Evolutionary conservation across 2,329 filamentous ascomycete species (phyloP), one percentile per base, ranked within the genome.

Genomic region (Plenodomus lindquistii): DNA sequence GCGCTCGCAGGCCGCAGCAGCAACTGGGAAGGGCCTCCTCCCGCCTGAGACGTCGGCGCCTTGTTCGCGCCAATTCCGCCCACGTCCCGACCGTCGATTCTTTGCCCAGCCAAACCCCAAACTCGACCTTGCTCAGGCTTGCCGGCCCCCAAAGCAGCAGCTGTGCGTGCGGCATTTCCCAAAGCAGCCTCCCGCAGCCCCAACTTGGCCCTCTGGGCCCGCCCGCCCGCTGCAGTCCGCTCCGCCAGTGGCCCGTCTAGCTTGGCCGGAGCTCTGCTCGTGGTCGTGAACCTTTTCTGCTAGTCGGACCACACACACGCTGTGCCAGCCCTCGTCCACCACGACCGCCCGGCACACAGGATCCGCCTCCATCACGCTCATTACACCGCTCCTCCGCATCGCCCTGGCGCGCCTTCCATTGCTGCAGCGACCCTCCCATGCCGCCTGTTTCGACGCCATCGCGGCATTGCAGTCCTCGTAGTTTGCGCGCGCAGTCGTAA

Each of bases 221-320:
- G 20, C 44, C 52, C 48, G 48, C 44, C 35, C n/a, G n/a, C 48
- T 42, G 48, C 45, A 40, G 43, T 36, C 46, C 44, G 50, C 52
- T 48, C 54, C 58, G 54, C 60, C 58, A 57, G 54, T 55, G n/a
- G 46, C 55, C 49, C 53, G 50, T 52, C 53, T 63, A 58, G 55
- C 52, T 56, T 47, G 50, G 56, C 55, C 57, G 54, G 55, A 64
- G 61, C 61, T 60, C 44, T 51, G 38, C 31, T 8, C 42, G 44
- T 40, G 27, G 27, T 24, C 6, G 43, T 62, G 54, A 52, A 60
- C 59, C 55, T 55, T 62, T 63, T 63, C 60, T 55, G 55, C 55
- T 48, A 57, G 37, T 54, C 52, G n/a, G n/a, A n/a, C n/a, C n/a
- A n/a, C n/a, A n/a, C 52, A 35, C 6, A 31, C 27, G 27, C 27